phyloP scores from a whole-genome alignment of 2,329 filamentous ascomycete genomes.

The Alternaria atra region DNA sequence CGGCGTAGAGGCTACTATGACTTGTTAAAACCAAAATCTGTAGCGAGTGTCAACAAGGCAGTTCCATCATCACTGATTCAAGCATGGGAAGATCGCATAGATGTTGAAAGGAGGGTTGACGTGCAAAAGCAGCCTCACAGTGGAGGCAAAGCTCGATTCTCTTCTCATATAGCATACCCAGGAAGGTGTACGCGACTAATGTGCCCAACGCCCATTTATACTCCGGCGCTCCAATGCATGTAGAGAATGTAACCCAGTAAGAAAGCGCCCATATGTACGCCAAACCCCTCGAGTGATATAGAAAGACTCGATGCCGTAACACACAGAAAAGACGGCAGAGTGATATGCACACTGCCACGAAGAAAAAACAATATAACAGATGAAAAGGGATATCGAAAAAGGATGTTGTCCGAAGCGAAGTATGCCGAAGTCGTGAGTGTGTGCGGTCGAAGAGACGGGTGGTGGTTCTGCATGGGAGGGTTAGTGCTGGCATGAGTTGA shows the following conservation, averaged over 20 bases:
- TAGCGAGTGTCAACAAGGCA: no score
- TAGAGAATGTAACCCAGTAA: constrained; percentile 13
- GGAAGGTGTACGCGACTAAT: constrained; percentile 9
- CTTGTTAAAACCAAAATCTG: no score
- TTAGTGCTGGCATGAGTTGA: neutral
- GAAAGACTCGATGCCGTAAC: constrained; percentile 11
- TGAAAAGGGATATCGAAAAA: constrained; percentile 31
- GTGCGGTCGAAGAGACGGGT: constrained; percentile 3
- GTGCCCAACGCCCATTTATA: constrained; percentile 14
- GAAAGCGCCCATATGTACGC: constrained; percentile 8
- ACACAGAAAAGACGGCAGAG: constrained; percentile 11
- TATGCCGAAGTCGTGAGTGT: constrained; percentile 22
- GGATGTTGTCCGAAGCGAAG: constrained; percentile 23
- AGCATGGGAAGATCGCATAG: no score
- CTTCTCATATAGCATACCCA: constrained; percentile 5
- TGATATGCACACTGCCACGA: constrained; percentile 21
- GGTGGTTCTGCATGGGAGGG: neutral
- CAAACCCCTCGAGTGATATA: constrained; percentile 12
- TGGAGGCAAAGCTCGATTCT: constrained; percentile 10
- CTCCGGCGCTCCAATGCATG: constrained; percentile 22
- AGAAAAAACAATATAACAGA: constrained; percentile 25
- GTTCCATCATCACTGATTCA: no score
- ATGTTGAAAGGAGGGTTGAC: neutral
- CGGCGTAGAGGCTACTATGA: no score
- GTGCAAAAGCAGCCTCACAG: neutral